A percentile compares a stretch with the other conserved stretches of the same genome.
Conservation (phyloP, 2,329 filamentous ascomycete genomes). For the Tolypocladium ovalisporum region DNA sequence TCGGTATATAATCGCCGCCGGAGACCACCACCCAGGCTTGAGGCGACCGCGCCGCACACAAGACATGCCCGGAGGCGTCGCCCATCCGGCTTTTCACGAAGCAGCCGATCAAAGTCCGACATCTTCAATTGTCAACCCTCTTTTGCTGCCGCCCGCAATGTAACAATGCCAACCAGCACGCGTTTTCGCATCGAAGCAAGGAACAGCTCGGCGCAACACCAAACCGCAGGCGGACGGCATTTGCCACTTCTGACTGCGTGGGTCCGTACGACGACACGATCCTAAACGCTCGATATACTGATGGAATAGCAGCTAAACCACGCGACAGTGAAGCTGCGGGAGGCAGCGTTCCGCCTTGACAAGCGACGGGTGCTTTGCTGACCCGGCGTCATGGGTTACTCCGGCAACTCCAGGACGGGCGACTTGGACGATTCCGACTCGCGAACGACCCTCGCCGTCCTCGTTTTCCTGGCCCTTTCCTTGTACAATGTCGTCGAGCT, state of each 20-base stretch:
- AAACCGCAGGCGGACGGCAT: background rate
- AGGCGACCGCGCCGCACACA: background rate
- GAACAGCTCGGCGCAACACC: background rate
- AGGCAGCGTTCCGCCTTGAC: background rate
- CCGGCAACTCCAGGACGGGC: background rate
- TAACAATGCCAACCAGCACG: background rate
- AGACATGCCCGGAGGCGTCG: background rate
- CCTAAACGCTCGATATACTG: background rate
- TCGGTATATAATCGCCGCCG: background rate
- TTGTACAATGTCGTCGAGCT: conserved; percentile 21
- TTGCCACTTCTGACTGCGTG: background rate
- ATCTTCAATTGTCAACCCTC: background rate
- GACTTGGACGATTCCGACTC: background rate
- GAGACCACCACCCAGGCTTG: background rate
- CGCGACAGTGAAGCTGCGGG: background rate
- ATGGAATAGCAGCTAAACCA: background rate
- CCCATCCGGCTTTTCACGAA: background rate
- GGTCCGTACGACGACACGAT: background rate
- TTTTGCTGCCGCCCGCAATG: background rate
- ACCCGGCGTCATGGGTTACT: background rate
- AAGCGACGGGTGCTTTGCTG: background rate
- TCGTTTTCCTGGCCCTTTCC: conserved; percentile 3
- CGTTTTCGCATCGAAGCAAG: background rate
- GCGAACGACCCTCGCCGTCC: background rate
- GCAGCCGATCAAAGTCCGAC: background rate